Base-by-base conservation (phyloP, 2,329 filamentous ascomycete species). In the Colletotrichum horii region DNA sequence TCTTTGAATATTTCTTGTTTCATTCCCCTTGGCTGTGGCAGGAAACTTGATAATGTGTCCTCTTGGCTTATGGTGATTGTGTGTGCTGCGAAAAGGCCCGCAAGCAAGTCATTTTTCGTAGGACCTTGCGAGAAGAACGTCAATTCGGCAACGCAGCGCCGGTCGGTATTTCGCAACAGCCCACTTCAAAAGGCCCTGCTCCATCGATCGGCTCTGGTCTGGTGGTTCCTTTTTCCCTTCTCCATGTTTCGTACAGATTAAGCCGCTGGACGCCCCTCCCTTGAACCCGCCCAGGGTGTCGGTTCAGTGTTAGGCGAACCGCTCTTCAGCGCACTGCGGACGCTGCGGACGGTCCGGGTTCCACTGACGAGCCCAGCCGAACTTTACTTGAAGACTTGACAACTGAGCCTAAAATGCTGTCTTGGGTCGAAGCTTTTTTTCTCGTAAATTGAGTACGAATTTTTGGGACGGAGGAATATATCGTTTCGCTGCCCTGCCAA, bases 241-340 rank as follows among this genome's bases (percentile, higher is more conserved):
- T 76, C 65, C 74, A 74, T 61, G 74, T 74, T 76, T 69, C 70
- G 70, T 28, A 56, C 30, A 52, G 32, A 76, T 74, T 74, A 36
- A 70, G 26, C 26, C 12, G 34, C 43, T 52, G 43, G 43, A 52
- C n/a, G n/a, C 30, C 48, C 15, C 15, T 36, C 60, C 38, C 32
- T 22, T 22, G 19, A 3, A 26, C 28, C 56, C 2, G 19, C 30
- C 43, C 4, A 22, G 16, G 19, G 19, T 62, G 28, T 70, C 56
- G 36, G 43, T n/a, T n/a, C n/a, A n/a, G n/a, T n/a, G n/a, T 64
- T 58, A 52, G 64, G 71, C 58, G 74, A 76, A 64, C 73, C 64
- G 38, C 58, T 58, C 30, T 48, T 22, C 61, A 36, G 30, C 64
- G 38, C 34, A 43, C 30, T 30, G 34, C 61, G 61, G 30, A 34